Evolutionary conservation across 345 rosid species (phyloP), one percentile per base, ranked within the genome.

Genomic region (Populus nigra): DNA sequence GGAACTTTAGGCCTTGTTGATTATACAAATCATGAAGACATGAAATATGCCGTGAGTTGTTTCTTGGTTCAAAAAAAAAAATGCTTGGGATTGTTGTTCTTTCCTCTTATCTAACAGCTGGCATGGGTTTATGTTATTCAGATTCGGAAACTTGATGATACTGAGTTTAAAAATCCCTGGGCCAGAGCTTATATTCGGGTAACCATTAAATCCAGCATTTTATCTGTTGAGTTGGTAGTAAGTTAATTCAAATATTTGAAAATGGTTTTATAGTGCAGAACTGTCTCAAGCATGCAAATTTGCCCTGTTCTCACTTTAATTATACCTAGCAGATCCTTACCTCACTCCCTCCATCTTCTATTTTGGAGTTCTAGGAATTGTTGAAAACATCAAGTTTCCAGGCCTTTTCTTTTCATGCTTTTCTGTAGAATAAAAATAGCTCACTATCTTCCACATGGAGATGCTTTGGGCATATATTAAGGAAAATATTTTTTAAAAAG

Each of bases 1-100:
- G 79, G 79, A 5, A 67, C 73, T 20, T 22, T 29, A 22, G 69
- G 79, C 8, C 43, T 76, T 29, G 74, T 76, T 39, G 79, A 76
- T 47, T 69, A 69, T 41, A 76, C 65, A 15, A 76, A 71, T 27
- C 31, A 69, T 41, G 74, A 69, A n/a, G 79, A 76, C 57, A 76
- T 76, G 74, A 76, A 67, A 38, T 43, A 41, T 59, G 79, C 74
- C 36, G 79, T 76, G 41, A 57, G 73, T 76, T 68, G n/a, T 68
- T 69, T 12, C 11, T 12, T n/a, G 16, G 29, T 39, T 43, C 23
- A n/a, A 59, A 59, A 23, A 59, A 59, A n/a, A 59, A 10, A 57
- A 9, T 4, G 5, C 2, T 4, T 20, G 27, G 55, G 16, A 38
- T n/a, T n/a, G 50, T 16, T 43, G 29, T 12, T 69, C 18, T 22